These are phyloP conservation scores for Carex sylvatica DNA, from an alignment of 202 grass and related monocot genomes.

Conservation along the genomic window DNA sequence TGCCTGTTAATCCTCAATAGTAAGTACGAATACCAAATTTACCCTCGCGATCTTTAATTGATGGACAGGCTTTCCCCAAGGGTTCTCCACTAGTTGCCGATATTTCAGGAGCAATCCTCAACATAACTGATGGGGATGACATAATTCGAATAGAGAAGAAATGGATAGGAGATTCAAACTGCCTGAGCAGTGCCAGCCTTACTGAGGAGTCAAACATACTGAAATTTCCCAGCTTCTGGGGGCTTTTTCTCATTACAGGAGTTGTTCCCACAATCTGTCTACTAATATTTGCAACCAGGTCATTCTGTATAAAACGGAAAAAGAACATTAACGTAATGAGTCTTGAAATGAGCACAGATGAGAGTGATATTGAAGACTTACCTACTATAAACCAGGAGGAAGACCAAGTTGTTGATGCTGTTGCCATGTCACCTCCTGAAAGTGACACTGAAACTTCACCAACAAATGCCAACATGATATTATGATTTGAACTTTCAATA, in stretches of 20 bases:
- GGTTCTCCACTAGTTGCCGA: constrained; percentile 36
- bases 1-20: neutral
- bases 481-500: too few relatives aligned
- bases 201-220: constrained; percentile 22
- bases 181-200: constrained; percentile 25
- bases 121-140: constrained; percentile 39
- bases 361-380: too few relatives aligned
- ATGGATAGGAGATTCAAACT: constrained; percentile 42
- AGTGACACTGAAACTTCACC: too few relatives aligned
- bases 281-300: constrained; percentile 18
- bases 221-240: constrained; percentile 24
- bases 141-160: constrained; percentile 37
- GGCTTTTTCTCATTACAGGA: constrained; percentile 40
- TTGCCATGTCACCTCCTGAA: too few relatives aligned
- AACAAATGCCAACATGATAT: too few relatives aligned
- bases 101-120: constrained; percentile 54
- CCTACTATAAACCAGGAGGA: too few relatives aligned
- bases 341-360: too few relatives aligned
- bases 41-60: neutral
- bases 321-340: too few relatives aligned
- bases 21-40: neutral
- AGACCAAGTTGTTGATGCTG: too few relatives aligned
- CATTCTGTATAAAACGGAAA: constrained; percentile 8
- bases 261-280: constrained; percentile 28
- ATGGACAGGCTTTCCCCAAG: constrained; percentile 43